Conservation (phyloP, 1,284 basidiomycete species). For the Ceratobasidium sp. region DNA sequence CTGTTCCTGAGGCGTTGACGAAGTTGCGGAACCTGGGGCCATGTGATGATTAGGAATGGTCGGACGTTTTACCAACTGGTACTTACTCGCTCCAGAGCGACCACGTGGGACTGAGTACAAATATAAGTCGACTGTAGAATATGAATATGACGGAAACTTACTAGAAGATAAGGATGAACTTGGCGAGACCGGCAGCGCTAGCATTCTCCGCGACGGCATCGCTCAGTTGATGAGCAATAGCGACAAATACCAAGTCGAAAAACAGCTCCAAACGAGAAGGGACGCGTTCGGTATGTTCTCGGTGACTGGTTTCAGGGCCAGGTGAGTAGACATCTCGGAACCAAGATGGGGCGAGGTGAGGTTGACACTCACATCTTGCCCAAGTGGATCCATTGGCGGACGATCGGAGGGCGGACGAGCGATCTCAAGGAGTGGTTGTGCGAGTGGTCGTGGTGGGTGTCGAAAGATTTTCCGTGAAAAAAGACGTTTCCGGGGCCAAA, state of each 20-base stretch:
- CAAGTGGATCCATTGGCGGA: slow-evolving; percentile 28
- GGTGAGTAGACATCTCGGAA: neutral
- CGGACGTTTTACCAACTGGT: neutral
- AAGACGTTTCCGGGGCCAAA: slow-evolving; percentile 22
- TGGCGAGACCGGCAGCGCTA: slow-evolving; percentile 46
- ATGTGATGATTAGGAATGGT: neutral
- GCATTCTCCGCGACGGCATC: slow-evolving; percentile 51
- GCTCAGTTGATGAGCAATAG: slow-evolving; percentile 56
- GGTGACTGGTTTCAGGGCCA: slow-evolving; percentile 18
- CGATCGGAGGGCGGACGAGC: slow-evolving; percentile 14
- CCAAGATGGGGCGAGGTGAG: neutral
- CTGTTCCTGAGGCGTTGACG: slow-evolving; percentile 53
- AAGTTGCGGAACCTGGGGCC: slow-evolving; percentile 50
- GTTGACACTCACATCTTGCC: slow-evolving; percentile 27
- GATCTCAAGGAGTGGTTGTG: neutral
- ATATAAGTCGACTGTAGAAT: neutral
- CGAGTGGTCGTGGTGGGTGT: slow-evolving; percentile 27
- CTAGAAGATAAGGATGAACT: slow-evolving; percentile 49
- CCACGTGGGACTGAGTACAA: slow-evolving; percentile 51
- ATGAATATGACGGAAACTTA: neutral
- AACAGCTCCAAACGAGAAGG: slow-evolving; percentile 54
- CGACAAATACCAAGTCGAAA: slow-evolving; percentile 57
- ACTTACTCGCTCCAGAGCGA: slow-evolving; percentile 54
- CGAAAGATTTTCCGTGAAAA: slow-evolving; percentile 26
- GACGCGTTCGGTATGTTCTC: slow-evolving; percentile 32